Evolutionary conservation across 1,284 basidiomycete species (phyloP), one percentile per base, ranked within the genome.

Genomic region (Tranzscheliella williamsii): DNA sequence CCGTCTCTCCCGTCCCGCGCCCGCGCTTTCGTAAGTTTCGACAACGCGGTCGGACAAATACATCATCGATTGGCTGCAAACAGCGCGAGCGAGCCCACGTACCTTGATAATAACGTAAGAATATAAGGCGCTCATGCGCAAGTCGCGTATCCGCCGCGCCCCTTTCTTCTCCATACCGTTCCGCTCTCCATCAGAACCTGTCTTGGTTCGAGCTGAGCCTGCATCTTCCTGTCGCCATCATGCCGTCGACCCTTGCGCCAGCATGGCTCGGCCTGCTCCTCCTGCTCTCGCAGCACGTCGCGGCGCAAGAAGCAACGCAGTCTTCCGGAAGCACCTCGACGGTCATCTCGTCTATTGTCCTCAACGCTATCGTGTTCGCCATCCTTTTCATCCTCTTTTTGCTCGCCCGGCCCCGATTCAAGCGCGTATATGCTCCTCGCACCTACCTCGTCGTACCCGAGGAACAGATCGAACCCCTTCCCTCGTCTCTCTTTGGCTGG

Each of bases 391-490:
- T 38, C 18, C 63, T 58, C 21, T 81, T 81, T 67, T 42, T 79
- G 35, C 21, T 79, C 38, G 54, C 80, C 29, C 72, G 79, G 24
- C 75, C 74, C 27, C 65, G 66, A 34, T 79, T 80, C 65, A 58
- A 54, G 17, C 72, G 77, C 46, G 73, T 81, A 48, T 81, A 81
- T 58, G 56, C 70, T 40, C 79, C 79, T 4, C 69, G 79, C 27
- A 70, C 76, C 12, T 78, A 70, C 57, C 72, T 77, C 27, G 56
- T 67, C 29, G 61, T 68, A 16, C 67, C 72, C 16, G 50, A 66
- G 53, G 70, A 78, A 49, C 73, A 78, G 32, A 69, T 69, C 33
- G 69, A 72, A 35, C 66, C 78, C 9, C 69, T 80, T 9, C 73
- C 78, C 11, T 54, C 63, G 16, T 67, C 68, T n/a, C 60, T 78